Evolutionary conservation across 2,329 filamentous ascomycete species (phyloP).

Genomic region (Aureobasidium sp.): DNA sequence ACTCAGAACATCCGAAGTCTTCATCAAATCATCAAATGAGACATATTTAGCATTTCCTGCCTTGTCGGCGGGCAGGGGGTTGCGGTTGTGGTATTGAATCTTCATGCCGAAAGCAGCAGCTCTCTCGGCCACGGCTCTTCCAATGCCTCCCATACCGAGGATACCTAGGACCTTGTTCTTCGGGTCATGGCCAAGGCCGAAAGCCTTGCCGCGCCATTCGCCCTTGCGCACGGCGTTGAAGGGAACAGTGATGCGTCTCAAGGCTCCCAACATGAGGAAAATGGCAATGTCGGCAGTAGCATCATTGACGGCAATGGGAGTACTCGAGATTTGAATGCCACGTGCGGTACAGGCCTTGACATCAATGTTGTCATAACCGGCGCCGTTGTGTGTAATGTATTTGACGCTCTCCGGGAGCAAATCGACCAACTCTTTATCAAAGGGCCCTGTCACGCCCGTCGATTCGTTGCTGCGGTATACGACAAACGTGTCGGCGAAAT

Average conservation of each 20-base stretch:
- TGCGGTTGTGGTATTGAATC: conserved; percentile 53
- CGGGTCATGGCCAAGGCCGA: conserved; percentile 46
- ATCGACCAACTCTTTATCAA: conserved; percentile 38
- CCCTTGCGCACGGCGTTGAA: conserved; percentile 41
- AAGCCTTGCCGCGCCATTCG: conserved; percentile 38
- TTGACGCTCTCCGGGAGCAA: conserved; percentile 37
- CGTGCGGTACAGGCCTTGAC: conserved; percentile 27
- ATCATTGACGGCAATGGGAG: conserved; percentile 44
- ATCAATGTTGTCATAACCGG: conserved; percentile 33
- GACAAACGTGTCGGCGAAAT: conserved; percentile 49
- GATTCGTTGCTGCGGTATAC: conserved; percentile 55
- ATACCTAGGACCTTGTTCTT: conserved; percentile 49
- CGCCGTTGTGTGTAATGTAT: conserved; percentile 40
- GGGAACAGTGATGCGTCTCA: conserved; percentile 43
- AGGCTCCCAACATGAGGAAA: conserved; percentile 45
- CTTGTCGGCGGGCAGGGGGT: conserved; percentile 33
- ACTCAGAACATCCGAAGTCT: conserved; percentile 48
- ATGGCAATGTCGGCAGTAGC: conserved; percentile 44
- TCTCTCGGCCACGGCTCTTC: conserved; percentile 41
- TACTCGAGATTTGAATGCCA: conserved; percentile 39
- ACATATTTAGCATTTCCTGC: conserved; percentile 46
- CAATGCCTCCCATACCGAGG: conserved; percentile 55
- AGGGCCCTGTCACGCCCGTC: conserved; percentile 40
- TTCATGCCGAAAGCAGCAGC: conserved; percentile 50
- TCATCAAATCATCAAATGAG: conserved; percentile 48